phyloP scores from a whole-genome alignment of 2,329 filamentous ascomycete genomes.

The Neonectria coccinea region DNA sequence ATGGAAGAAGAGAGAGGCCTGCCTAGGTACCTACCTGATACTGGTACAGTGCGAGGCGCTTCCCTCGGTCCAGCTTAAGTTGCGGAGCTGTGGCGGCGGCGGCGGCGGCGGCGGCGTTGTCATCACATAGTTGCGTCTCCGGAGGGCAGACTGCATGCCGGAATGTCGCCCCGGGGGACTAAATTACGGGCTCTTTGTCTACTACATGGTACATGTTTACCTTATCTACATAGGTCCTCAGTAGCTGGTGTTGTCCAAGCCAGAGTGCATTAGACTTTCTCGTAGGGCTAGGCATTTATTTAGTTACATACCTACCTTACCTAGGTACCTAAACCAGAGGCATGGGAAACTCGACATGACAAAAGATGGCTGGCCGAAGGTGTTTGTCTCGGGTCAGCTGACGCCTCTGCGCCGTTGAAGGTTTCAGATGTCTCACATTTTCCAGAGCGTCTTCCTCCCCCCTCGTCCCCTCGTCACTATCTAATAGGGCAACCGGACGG shows the following conservation, averaged over 20 bases:
- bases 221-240: not conserved
- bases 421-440: conserved; percentile 22
- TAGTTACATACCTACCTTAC: too few species aligned
- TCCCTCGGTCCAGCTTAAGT: conserved; percentile 18
- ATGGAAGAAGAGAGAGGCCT: too few species aligned
- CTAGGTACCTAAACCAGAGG: not conserved
- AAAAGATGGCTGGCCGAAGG: not conserved
- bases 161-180: conserved; percentile 8
- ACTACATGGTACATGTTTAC: not conserved
- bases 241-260: too few species aligned
- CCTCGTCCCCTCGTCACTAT: not conserved
- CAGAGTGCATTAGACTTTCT: not conserved
- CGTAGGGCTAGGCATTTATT: conserved; percentile 9
- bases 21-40: not conserved
- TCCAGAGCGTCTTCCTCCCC: not conserved
- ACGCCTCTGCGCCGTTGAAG: conserved; percentile 21
- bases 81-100: too few species aligned
- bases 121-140: too few species aligned
- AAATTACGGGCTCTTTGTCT: not conserved
- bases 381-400: conserved; percentile 13
- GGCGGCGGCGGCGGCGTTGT: too few species aligned
- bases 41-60: conserved; percentile 32
- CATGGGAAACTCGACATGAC: not conserved
- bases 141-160: conserved; percentile 2
- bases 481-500: not conserved